Conservation (phyloP, 2,329 filamentous ascomycete species). For the Microsporum audouinii region DNA sequence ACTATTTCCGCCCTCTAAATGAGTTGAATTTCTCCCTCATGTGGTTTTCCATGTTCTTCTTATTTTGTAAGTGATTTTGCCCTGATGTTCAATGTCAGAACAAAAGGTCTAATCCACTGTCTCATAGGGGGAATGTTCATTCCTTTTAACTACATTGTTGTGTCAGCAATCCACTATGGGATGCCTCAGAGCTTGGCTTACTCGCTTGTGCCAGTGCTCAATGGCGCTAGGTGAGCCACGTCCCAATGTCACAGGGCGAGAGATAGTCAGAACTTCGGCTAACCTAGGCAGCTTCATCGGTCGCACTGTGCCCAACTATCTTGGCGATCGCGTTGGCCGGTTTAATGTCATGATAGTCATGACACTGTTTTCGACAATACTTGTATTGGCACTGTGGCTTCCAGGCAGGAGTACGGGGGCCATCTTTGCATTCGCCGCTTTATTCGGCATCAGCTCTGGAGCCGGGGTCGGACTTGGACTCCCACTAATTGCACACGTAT, state of each 20-base stretch:
- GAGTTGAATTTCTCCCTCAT: conserved; percentile 38
- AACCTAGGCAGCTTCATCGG: background rate
- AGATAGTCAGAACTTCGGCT: background rate
- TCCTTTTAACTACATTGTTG: conserved; percentile 15
- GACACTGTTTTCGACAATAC: background rate
- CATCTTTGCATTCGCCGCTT: conserved; percentile 35
- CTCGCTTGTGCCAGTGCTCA: conserved; percentile 21
- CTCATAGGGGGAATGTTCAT: conserved; percentile 5
- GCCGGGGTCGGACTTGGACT: background rate
- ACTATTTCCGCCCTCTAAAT: conserved; percentile 38
- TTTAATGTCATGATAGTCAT: conserved; percentile 3
- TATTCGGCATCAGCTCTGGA: conserved; percentile 1
- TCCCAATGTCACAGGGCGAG: background rate
- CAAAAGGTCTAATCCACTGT: background rate
- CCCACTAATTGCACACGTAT: background rate
- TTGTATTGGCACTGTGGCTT: background rate
- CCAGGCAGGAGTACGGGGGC: background rate
- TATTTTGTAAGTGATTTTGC: background rate
- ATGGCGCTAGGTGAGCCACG: conserved; percentile 14
- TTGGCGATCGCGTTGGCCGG: conserved; percentile 1
- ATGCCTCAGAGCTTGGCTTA: conserved; percentile 17
- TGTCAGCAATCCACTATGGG: conserved; percentile 15
- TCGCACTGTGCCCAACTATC: background rate
- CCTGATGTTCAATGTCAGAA: background rate
- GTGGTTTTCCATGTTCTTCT: conserved; percentile 40